phyloP scores from a whole-genome alignment of 1,139 yeast species.

The Candida smagusa region DNA sequence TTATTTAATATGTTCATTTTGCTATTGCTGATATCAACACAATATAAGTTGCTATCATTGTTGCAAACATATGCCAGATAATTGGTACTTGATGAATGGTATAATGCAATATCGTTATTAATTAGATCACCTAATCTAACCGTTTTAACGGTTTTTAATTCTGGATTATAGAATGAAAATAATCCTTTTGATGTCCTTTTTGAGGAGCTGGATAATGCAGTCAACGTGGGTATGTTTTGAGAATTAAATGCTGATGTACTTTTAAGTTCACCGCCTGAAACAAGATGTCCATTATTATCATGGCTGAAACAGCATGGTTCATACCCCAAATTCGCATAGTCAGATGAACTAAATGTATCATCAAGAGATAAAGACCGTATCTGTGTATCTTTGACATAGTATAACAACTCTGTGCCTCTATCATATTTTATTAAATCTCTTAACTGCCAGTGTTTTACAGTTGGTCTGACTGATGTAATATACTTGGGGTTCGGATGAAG shows the following conservation, averaged over 20 bases:
- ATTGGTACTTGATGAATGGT: conserved; percentile 33
- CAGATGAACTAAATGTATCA: conserved; percentile 6
- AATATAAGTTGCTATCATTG: conserved; percentile 72
- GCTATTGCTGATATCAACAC: conserved; percentile 52
- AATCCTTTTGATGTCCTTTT: conserved; percentile 50
- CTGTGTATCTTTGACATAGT: conserved; percentile 32
- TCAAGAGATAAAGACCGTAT: conserved; percentile 14
- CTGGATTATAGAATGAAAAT: conserved; percentile 54
- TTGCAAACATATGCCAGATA: conserved; percentile 71
- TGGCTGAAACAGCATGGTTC: conserved; percentile 73
- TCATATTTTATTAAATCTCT: conserved; percentile 65
- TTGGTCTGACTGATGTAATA: conserved; percentile 25
- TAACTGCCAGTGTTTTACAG: conserved; percentile 80
- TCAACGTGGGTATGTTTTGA: conserved; percentile 15
- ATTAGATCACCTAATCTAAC: conserved; percentile 74
- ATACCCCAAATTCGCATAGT: conserved; percentile 44
- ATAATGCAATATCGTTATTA: conserved; percentile 74
- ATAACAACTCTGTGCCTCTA: conserved; percentile 24
- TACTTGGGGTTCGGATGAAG: conserved; percentile 38
- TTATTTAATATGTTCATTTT: conserved; percentile 17
- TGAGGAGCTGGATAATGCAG: conserved; percentile 10
- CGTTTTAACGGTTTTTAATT: conserved; percentile 44
- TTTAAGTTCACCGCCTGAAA: conserved; percentile 66
- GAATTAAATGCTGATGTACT: conserved; percentile 12
- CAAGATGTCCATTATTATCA: conserved; percentile 54